phyloP scores from a whole-genome alignment of 2,329 filamentous ascomycete species.

The Beauveria asiatica region DNA sequence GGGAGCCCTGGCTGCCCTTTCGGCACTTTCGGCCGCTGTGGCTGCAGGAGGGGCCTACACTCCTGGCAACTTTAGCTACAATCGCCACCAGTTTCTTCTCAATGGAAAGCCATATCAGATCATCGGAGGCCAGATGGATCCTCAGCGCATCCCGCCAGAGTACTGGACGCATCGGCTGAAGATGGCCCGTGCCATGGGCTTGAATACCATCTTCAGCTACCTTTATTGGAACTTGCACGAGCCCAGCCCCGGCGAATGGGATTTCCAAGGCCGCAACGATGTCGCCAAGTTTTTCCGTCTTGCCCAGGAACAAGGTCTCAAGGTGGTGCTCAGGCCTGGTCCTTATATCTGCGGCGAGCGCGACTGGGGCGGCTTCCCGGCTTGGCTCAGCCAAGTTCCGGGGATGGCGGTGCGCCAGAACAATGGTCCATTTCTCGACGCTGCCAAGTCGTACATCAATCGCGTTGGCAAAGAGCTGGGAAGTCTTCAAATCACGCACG shows the following conservation, averaged over 20 bases:
- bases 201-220: conserved; percentile 54
- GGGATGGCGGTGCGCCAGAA: conserved; percentile 33
- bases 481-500: conserved; percentile 29
- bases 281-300: conserved; percentile 36
- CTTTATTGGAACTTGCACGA: conserved; percentile 43
- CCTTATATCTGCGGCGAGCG: conserved; percentile 41
- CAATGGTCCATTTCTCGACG: conserved; percentile 31
- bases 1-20: neutral
- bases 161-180: conserved; percentile 51
- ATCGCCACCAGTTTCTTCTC: conserved; percentile 30
- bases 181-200: conserved; percentile 78
- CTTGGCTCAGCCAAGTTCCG: conserved; percentile 33
- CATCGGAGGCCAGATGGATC: conserved; percentile 42
- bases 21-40: neutral
- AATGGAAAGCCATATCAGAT: conserved; percentile 32
- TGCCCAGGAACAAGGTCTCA: conserved; percentile 34
- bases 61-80: conserved; percentile 27
- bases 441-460: conserved; percentile 29
- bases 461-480: conserved; percentile 29
- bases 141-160: conserved; percentile 36
- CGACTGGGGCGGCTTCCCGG: conserved; percentile 41
- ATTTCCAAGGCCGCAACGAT: conserved; percentile 30
- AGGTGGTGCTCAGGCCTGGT: conserved; percentile 36
- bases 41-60: neutral
- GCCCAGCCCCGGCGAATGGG: conserved; percentile 30